Evolutionary conservation across 768 basidiomycete genomes (phyloP), one percentile per base, ranked within the genome.

Genomic region (Rhodotorula graminis): DNA sequence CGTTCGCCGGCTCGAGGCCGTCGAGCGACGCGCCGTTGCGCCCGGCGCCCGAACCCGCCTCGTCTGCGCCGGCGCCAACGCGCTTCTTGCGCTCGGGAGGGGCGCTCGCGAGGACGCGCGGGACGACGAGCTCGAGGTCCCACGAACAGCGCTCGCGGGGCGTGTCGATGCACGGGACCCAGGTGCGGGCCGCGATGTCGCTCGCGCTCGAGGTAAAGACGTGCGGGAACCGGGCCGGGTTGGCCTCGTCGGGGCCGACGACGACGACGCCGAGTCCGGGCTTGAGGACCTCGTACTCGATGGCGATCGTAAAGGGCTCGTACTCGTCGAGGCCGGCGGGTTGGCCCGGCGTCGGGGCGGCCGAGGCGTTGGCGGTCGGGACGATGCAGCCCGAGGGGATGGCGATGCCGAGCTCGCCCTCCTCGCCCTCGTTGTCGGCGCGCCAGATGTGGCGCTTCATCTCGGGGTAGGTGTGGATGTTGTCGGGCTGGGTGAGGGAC

Each of bases 81-180:
- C 55, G 50, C 50, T 52, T 52, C 37, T 57, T 47, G 33, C 57
- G 57, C 25, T 50, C 50, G 49, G 64, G 53, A 3, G 59, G 52
- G 7, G 69, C 66, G 10, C 67, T 63, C 25, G 69, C 53, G 37
- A 78, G 74, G 44, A 76, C 73, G 42, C 81, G 75, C 62, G 94
- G 93, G 47, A 96, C 94, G 63, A 96, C 87, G 80, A 96, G 92
- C 81, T 97, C 92, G 69, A 98, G 90, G 78, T 99, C 96, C 96
- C 96, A 99, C 14, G 95, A 94, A 77, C 91, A 96, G 77, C 92
- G 89, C 81, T 96, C 94, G 91, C 93, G 95, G 31, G 93, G 82
- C 77, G 87, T 91, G 81, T 99, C 96, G 29, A 97, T 82, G 78
- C 96, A 99, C 23, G 96, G 96, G n/a, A 97, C 89, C 96, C 96